phyloP scores from a whole-genome alignment of 768 basidiomycete genomes.

The Pleurotus tuoliensis region DNA sequence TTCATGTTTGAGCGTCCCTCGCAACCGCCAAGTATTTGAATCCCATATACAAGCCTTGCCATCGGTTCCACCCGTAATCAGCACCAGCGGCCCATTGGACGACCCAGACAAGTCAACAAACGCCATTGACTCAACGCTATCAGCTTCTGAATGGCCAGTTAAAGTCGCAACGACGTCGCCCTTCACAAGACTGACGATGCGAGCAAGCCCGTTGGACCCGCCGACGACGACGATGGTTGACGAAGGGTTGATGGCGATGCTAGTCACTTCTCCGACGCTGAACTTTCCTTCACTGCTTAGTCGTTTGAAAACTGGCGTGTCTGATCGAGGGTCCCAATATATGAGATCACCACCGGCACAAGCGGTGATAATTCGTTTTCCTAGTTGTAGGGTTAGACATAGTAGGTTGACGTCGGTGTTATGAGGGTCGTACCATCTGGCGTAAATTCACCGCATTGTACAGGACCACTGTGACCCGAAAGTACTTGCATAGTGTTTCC shows the following conservation, averaged over 20 bases:
- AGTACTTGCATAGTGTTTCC: conserved; percentile 97
- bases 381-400: conserved; percentile 28
- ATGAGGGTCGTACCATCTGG: conserved; percentile 62
- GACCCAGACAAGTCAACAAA: conserved; percentile 76
- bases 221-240: conserved; percentile 92
- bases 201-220: conserved; percentile 78
- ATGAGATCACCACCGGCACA: conserved; percentile 80
- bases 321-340: conserved; percentile 86
- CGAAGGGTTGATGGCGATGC: conserved; percentile 78
- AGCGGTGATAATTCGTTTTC: conserved; percentile 87
- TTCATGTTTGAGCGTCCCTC: conserved; percentile 78
- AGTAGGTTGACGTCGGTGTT: neutral
- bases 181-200: conserved; percentile 82
- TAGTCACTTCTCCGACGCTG: conserved; percentile 79
- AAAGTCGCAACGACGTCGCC: conserved; percentile 78
- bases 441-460: conserved; percentile 87
- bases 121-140: conserved; percentile 83
- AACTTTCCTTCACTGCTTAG: conserved; percentile 68
- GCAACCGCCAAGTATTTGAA: conserved; percentile 76
- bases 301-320: conserved; percentile 80
- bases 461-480: conserved; percentile 80
- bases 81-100: conserved; percentile 52
- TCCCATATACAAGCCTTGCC: conserved; percentile 97
- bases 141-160: conserved; percentile 79
- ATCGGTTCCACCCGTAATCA: conserved; percentile 88